phyloP scores from a whole-genome alignment of 2,329 filamentous ascomycete species.

The Lachnellula subtilissima region DNA sequence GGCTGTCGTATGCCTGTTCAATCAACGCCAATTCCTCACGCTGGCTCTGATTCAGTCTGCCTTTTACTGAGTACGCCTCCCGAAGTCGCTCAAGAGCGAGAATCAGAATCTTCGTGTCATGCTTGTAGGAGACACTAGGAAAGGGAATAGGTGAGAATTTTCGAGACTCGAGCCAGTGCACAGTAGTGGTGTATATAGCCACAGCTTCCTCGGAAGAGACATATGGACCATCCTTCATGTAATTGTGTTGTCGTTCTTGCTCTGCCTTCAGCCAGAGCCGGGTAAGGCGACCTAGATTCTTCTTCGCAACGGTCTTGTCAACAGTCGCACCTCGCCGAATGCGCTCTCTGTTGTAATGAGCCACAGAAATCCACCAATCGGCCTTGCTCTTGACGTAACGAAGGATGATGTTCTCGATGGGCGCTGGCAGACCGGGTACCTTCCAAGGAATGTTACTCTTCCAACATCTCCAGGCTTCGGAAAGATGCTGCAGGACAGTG shows the following conservation, averaged over 20 bases:
- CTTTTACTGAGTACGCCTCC: slow-evolving; percentile 97
- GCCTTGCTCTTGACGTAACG: slow-evolving; percentile 99
- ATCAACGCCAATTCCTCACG: slow-evolving; percentile 95
- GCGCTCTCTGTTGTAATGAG: slow-evolving; percentile 96
- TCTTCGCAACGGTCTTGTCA: slow-evolving; percentile 98
- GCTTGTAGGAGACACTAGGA: slow-evolving; percentile 98
- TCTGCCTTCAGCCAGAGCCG: slow-evolving; percentile 96
- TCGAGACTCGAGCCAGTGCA: slow-evolving; percentile 96
- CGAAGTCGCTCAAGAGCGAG: slow-evolving; percentile 86
- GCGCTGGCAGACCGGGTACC: slow-evolving; percentile 89
- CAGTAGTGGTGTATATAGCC: slow-evolving; percentile 96
- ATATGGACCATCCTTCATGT: slow-evolving; percentile 98
- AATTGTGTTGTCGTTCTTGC: slow-evolving; percentile 97
- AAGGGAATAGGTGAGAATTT: slow-evolving; percentile 99
- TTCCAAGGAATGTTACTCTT: slow-evolving; percentile 99
- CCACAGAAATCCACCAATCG: slow-evolving; percentile 99
- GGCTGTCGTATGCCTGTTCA: slow-evolving; percentile 96
- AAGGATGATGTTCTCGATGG: slow-evolving; percentile 97
- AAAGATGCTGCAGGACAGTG: slow-evolving; percentile 92
- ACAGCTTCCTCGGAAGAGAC: slow-evolving; percentile 98
- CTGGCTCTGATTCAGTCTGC: slow-evolving; percentile 92
- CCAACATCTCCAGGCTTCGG: slow-evolving; percentile 98
- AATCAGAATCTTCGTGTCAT: slow-evolving; percentile 98
- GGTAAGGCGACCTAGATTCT: slow-evolving; percentile 92
- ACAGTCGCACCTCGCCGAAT: slow-evolving; percentile 95